phyloP scores from a whole-genome alignment of 495 filamentous ascomycete genomes.

The Annulohypoxylon stygium region DNA sequence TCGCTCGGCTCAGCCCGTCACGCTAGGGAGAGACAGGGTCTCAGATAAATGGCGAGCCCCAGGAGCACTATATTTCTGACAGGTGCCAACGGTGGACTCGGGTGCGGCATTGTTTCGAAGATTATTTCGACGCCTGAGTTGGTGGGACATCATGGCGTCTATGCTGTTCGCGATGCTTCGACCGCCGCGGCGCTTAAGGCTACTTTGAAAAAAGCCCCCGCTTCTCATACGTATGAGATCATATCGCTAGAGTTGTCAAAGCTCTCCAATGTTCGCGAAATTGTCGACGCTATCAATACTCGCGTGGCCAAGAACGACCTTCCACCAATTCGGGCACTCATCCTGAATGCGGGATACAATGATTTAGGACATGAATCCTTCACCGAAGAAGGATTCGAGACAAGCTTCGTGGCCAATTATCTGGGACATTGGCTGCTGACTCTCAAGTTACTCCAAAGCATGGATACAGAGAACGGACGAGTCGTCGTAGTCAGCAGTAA shows the following conservation, averaged over 20 bases:
- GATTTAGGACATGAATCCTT: constrained; percentile 48
- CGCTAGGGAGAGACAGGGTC: neutral
- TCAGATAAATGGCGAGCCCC: neutral
- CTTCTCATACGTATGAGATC: constrained; percentile 44
- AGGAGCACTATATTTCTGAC: constrained; percentile 43
- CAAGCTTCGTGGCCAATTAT: constrained; percentile 57
- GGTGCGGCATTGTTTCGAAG: constrained; percentile 59
- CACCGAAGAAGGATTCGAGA: constrained; percentile 53
- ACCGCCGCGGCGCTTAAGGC: constrained; percentile 36
- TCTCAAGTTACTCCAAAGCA: constrained; percentile 54
- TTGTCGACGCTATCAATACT: constrained; percentile 46
- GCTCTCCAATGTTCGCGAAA: constrained; percentile 44
- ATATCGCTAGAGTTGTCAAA: constrained; percentile 53
- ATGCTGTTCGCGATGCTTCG: constrained; percentile 52
- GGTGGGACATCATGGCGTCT: constrained; percentile 52
- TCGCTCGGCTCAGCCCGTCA: neutral
- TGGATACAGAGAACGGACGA: neutral
- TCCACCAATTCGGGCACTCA: constrained; percentile 51
- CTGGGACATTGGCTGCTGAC: constrained; percentile 57
- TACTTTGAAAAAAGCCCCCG: constrained; percentile 44
- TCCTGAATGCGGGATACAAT: constrained; percentile 20
- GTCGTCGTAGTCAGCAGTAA: neutral
- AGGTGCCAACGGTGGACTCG: constrained; percentile 53
- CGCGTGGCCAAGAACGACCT: constrained; percentile 46
- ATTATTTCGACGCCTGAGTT: constrained; percentile 57